Evolutionary conservation across 768 basidiomycete species (phyloP).

Genomic region (Suillus hirtellus): DNA sequence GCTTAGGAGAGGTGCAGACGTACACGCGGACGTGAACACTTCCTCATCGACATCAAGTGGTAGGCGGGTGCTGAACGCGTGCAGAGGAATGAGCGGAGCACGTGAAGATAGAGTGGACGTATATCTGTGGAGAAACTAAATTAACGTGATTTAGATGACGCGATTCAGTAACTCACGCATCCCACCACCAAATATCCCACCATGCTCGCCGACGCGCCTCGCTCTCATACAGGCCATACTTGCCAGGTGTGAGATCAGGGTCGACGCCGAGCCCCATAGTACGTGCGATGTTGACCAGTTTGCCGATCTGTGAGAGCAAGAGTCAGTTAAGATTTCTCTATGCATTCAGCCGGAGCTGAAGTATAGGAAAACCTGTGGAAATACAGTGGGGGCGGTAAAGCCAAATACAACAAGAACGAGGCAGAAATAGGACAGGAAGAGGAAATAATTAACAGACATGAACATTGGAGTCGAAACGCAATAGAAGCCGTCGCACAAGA

Average conservation of each 20-base stretch:
- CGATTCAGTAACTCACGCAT: slow-evolving; percentile 54
- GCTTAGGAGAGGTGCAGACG: slow-evolving; percentile 41
- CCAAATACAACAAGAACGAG: slow-evolving; percentile 14
- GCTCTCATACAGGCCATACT: slow-evolving; percentile 50
- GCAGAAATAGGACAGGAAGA: not conserved
- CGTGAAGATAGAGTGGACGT: slow-evolving; percentile 5
- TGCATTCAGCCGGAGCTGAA: not conserved
- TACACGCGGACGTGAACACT: slow-evolving; percentile 47
- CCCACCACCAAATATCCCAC: slow-evolving; percentile 82
- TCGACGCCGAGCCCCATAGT: slow-evolving; percentile 63
- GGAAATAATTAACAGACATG: not conserved
- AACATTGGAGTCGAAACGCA: not conserved
- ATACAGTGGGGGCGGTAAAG: not conserved
- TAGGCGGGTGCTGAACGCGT: slow-evolving; percentile 54
- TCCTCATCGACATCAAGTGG: slow-evolving; percentile 61
- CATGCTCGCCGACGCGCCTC: slow-evolving; percentile 60
- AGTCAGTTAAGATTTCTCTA: not conserved
- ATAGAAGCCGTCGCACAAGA: not conserved
- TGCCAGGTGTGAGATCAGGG: slow-evolving; percentile 51
- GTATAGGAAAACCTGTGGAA: too few relatives aligned
- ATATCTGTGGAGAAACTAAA: not conserved
- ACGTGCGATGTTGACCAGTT: slow-evolving; percentile 67
- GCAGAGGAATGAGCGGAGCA: slow-evolving; percentile 52
- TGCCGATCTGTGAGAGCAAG: slow-evolving; percentile 50
- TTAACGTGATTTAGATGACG: not conserved